Base-by-base conservation (phyloP, 768 basidiomycete genomes). In the Royoungia palumana region DNA sequence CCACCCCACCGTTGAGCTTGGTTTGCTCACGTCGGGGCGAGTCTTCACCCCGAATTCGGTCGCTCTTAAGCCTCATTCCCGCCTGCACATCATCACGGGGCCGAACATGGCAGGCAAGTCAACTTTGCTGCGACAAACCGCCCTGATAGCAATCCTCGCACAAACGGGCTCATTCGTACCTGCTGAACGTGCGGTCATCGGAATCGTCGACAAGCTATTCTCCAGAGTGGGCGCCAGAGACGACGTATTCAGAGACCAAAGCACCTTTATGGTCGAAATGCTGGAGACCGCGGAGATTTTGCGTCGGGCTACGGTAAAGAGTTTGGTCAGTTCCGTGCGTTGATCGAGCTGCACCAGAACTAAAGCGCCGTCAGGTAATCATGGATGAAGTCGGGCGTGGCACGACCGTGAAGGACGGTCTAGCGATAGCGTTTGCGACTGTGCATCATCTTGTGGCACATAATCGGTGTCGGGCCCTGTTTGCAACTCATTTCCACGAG, bases 311-410 rank as follows among this genome's bases (percentile, higher is more conserved):
- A 96, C 94, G 8, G 69, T 80, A 2, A 79, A 74, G 47, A 96
- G 94, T 53, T 74, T 99, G 46, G 94, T 92, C 58, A 54, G 83
- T 70, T 12, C 21, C 32, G 0, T 51, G 27, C 42, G 41, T 44
- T 40, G 28, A 16, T 19, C 22, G 12, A 41, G 30, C 21, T 14
- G 32, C 19, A 27, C 36, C 36, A 30, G 55, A 51, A 28, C 44
- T 43, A 34, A 59, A 45, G 46, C 49, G 27, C 22, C 37, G 20
- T 22, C 57, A 94, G 91, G 88, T 98, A n/a, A 94, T 99, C 54
- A 94, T 99, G 91, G 95, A 99, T 64, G 95, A 99, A 72, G 94
- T 99, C n/a, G 95, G 95, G 6, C 74, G 95, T 57, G 95, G 95
- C 28, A 98, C 95, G 6, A 94, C 94, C 0, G 83, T 94, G 8